Percentiles rank a stretch among this genome's conserved stretches.
phyloP scores from a whole-genome alignment of 371 early-diverging fungal species.

The Cokeromyces recurvatus region DNA sequence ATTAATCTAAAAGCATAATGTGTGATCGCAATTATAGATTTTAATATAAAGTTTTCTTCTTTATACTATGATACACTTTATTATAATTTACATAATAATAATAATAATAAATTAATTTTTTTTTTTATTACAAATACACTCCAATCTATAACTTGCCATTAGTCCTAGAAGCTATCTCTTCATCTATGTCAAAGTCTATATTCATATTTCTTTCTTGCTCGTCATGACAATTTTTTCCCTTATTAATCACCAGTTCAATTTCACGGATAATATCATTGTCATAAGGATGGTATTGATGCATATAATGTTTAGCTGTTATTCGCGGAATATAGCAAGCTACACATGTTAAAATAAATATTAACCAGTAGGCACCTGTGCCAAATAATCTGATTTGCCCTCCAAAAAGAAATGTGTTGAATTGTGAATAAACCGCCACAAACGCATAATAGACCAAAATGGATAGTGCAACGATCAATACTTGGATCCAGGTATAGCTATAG shows the following conservation, averaged over 20 bases:
- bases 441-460: slow-evolving; percentile 47
- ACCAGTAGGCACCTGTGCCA: slow-evolving; percentile 50
- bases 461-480: slow-evolving; percentile 49
- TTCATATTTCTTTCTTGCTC: neutral
- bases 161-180: slow-evolving; percentile 34
- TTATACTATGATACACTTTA: neutral
- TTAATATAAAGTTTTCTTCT: neutral
- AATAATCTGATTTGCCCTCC: slow-evolving; percentile 45
- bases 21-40: too few species aligned
- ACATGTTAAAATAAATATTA: slow-evolving; percentile 43
- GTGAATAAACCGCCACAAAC: slow-evolving; percentile 48
- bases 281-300: slow-evolving; percentile 49
- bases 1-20: too few species aligned
- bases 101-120: too few species aligned
- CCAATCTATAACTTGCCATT: too few species aligned
- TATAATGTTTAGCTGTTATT: slow-evolving; percentile 35
- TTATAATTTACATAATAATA: too few species aligned
- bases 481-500: slow-evolving; percentile 76
- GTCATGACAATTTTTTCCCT: neutral
- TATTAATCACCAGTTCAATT: slow-evolving; percentile 30
- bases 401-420: slow-evolving; percentile 37
- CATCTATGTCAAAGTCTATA: neutral
- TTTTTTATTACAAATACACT: too few species aligned
- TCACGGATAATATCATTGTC: slow-evolving; percentile 68
- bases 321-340: slow-evolving; percentile 50